Base-by-base conservation (phyloP, 2,329 filamentous ascomycete genomes). In the Xylariaceae sp. region DNA sequence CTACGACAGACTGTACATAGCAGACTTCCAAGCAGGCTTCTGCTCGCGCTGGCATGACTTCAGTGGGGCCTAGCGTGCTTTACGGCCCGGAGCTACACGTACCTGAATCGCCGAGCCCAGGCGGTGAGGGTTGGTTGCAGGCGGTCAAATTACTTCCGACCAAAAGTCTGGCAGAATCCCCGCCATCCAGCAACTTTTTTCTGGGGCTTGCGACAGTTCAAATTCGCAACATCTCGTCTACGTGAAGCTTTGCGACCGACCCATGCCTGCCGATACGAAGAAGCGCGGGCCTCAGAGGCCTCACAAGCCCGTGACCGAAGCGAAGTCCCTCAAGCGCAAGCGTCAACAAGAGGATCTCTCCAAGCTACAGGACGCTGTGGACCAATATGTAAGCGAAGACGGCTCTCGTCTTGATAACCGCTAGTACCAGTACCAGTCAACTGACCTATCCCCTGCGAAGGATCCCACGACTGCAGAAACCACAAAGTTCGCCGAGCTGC, bases 401-500 rank as follows among this genome's bases (percentile, higher is more conserved):
- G 22, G 22, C 22, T 28, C 7, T 28, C 4, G 22, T 4, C 22
- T 28, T 28, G 22, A 7, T 28, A 28, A 28, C 7, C 4, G 22
- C 22, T 28, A 28, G 22, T 28, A 28, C 22, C 22, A 28, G 22
- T 28, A 28, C 22, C 22, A 41, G n/a, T 28, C 7, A 42, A 48
- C 47, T 53, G n/a, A 53, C 42, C 9, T 48, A 18, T 22, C 22
- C 11, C 22, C 13, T 42, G 14, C 18, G 17, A 42, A 87, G 82
- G 86, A 90, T 55, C 71, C 76, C 46, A 87, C 86, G 58, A 73
- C 76, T 9, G 67, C 76, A 58, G 72, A 81, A 14, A 76, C 80
- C 62, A 86, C 84, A 58, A 81, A 81, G 58, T 99, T 99, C 70
- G 78, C 85, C 62, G 85, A 96, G 52, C 80, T 99, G 0, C 94